phyloP scores from a whole-genome alignment of 208 protist species.

The Leptomonas seymouri region DNA sequence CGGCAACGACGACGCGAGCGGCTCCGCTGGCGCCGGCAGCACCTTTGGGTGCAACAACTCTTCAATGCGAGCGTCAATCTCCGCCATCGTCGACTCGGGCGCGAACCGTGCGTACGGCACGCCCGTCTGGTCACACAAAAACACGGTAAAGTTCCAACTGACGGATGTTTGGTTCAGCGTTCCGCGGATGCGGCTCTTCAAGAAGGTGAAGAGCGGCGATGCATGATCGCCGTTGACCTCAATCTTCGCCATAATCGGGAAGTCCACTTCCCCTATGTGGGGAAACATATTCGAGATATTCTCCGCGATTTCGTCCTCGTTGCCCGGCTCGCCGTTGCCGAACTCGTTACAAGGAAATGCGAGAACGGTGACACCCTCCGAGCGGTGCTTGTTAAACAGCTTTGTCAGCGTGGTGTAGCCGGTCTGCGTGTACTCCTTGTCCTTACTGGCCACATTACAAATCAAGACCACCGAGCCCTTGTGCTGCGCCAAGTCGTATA shows the following conservation, averaged over 20 bases:
- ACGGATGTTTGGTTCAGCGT: slow-evolving; percentile 60
- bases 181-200: slow-evolving; percentile 70
- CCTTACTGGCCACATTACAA: slow-evolving; percentile 91
- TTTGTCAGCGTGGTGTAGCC: slow-evolving; percentile 66
- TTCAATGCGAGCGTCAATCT: slow-evolving; percentile 60
- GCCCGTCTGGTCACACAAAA: slow-evolving; percentile 74
- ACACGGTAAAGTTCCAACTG: slow-evolving; percentile 95
- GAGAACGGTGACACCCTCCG: slow-evolving; percentile 71
- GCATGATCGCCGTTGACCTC: slow-evolving; percentile 86
- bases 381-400: slow-evolving; percentile 80
- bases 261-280: slow-evolving; percentile 43
- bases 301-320: slow-evolving; percentile 73
- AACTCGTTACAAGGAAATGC: slow-evolving; percentile 94
- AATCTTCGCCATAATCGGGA: slow-evolving; percentile 88
- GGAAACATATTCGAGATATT: slow-evolving; percentile 61
- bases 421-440: slow-evolving; percentile 76
- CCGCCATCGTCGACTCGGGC: slow-evolving; percentile 43
- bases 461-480: slow-evolving; percentile 85
- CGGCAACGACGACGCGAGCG: background rate
- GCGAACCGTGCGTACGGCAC: slow-evolving; percentile 61
- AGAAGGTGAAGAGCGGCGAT: slow-evolving; percentile 69
- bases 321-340: slow-evolving; percentile 78
- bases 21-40: slow-evolving; percentile 4
- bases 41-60: slow-evolving; percentile 36
- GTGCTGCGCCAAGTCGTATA: slow-evolving; percentile 81